Evolutionary conservation across 371 early-diverging fungal genomes (phyloP), one percentile per base, ranked within the genome.

Genomic region (Parasitella parasitica): DNA sequence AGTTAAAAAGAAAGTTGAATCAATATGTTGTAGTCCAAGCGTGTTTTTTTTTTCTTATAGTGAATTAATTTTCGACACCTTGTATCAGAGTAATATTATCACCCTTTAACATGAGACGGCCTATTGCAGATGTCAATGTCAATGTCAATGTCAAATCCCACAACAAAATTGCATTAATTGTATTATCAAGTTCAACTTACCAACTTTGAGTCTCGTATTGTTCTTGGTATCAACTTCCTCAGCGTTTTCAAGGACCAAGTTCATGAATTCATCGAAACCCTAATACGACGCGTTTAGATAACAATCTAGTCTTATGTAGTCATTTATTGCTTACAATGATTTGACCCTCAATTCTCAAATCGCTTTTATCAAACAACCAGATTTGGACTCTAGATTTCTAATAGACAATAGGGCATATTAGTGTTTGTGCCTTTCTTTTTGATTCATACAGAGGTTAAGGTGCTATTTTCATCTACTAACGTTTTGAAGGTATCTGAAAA

Each of bases 261-360:
- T 95, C 97, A 97, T 96, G 70, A 97, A 97, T 75, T 97, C 97
- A 74, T 97, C 97, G 71, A 97, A 97, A 37, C 97, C 97, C 96
- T 95, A 78, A 30, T 20, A 13, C 32, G 16, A 51, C 56, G 52
- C 50, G 57, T 36, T 50, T 51, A 26, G 58, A 13, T 55, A 6
- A 36, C 1, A 15, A 26, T 49, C 13, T 26, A 49, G 4, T 2
- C 28, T 15, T 49, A 24, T 26, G 28, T 49, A 38, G 9, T 4
- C 54, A 24, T 4, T 22, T 20, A 11, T 4, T 38, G 64, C 89
- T 69, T 80, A 89, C 94, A 80, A 94, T 89, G 70, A 97, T 93
- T 73, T 83, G 86, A 28, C 97, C 97, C 75, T 97, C 97, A 54
- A 97, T 93, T 66, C 95, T 81, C 64, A 89, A 78, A 64, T 91